Evolutionary conservation across 768 basidiomycete genomes (phyloP).

Genomic region (Lactifluus hygrophoroides): DNA sequence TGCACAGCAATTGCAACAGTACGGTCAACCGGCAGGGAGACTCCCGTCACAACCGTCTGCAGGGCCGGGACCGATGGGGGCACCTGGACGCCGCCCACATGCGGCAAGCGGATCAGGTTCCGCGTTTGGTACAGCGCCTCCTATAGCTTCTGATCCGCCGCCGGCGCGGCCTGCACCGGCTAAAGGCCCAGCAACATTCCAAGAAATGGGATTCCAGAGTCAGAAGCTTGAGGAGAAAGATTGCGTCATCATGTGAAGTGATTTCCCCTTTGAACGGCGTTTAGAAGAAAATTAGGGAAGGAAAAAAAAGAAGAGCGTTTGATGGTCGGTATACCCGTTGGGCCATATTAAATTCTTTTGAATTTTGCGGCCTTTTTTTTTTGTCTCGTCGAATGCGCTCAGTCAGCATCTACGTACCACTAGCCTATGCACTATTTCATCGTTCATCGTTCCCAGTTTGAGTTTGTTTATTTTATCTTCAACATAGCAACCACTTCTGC

Average conservation of each 20-base stretch:
- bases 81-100: conserved; percentile 2
- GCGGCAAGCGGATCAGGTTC: neutral
- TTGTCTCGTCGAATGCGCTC: neutral
- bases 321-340: neutral
- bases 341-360: neutral
- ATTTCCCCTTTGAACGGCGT: neutral
- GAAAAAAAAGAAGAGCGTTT: neutral
- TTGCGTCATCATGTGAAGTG: conserved; percentile 71
- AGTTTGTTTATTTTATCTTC: neutral
- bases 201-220: conserved; percentile 87
- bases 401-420: neutral
- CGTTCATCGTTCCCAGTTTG: too few species aligned
- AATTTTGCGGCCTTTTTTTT: neutral
- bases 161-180: conserved; percentile 18
- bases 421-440: neutral
- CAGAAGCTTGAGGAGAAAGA: conserved; percentile 73
- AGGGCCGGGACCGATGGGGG: neutral
- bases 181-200: conserved; percentile 68
- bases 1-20: neutral
- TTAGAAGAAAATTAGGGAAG: neutral
- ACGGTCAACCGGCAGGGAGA: neutral
- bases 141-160: neutral
- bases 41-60: neutral
- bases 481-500: neutral
- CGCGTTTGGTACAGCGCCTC: neutral